Evolutionary conservation across 2,329 filamentous ascomycete species (phyloP).

Genomic region (Neonectria faginata): DNA sequence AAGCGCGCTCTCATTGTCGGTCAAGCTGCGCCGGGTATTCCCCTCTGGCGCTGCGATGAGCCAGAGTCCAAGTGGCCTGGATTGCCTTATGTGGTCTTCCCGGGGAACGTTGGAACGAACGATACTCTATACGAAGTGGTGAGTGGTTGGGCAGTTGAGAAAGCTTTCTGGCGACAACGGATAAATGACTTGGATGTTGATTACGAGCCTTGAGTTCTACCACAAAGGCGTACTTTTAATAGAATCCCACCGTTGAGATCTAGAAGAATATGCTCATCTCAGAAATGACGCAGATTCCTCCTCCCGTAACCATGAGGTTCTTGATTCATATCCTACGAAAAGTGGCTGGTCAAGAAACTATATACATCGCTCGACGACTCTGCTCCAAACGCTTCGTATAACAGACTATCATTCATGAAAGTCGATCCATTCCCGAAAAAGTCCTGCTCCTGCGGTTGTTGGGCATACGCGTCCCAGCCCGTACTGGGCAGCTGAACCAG

Average conservation of each 20-base stretch:
- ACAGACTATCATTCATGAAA: constrained; percentile 28
- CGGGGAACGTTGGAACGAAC: constrained; percentile 37
- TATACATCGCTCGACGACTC: constrained; percentile 29
- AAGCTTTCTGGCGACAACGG: background rate
- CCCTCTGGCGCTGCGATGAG: constrained; percentile 70
- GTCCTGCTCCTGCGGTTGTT: constrained; percentile 15
- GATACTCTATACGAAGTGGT: constrained; percentile 37
- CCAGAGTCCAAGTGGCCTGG: constrained; percentile 61
- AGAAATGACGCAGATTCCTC: background rate
- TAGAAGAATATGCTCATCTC: background rate
- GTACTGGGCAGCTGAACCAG: constrained; percentile 7
- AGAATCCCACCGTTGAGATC: background rate
- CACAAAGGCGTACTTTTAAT: background rate
- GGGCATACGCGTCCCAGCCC: constrained; percentile 20
- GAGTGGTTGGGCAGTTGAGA: constrained; percentile 25
- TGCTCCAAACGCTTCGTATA: constrained; percentile 45
- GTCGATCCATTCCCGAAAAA: constrained; percentile 35
- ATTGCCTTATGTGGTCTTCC: constrained; percentile 57
- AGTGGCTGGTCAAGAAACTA: constrained; percentile 27
- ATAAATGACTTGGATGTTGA: background rate
- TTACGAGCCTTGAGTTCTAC: background rate
- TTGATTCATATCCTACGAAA: constrained; percentile 4
- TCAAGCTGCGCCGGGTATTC: constrained; percentile 68
- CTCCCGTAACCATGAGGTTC: background rate
- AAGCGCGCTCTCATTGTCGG: constrained; percentile 66